Conservation (phyloP, 176 grass and related monocot species). For the Oropetium thomaeum region DNA sequence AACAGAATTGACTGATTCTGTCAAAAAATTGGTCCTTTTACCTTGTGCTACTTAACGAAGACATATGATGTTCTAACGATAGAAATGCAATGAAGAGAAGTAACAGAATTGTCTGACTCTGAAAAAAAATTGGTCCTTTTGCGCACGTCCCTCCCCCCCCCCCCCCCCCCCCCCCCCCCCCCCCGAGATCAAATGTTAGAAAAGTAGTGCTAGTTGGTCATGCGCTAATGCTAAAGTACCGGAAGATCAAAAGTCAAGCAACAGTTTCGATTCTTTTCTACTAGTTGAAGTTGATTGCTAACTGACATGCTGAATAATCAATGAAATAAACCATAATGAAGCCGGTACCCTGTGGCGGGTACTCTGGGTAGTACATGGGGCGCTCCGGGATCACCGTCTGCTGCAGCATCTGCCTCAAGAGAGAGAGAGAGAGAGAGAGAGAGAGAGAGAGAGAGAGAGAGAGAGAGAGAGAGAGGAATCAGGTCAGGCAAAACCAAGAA, state of each 20-base stretch:
- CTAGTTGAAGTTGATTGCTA: not conserved
- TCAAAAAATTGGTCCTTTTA: not conserved
- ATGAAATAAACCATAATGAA: not conserved
- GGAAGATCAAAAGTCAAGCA: not conserved
- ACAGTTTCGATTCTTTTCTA: not conserved
- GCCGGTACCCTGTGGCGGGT: constrained; percentile 58
- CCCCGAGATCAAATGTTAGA: not conserved
- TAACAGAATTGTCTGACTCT: not conserved
- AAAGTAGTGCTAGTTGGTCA: not conserved
- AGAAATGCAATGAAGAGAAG: not conserved
- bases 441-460: too few relatives aligned
- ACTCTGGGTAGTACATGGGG: constrained; percentile 89
- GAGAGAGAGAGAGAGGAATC: not conserved
- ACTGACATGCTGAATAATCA: not conserved
- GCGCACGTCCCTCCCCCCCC: too few relatives aligned
- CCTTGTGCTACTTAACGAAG: too few relatives aligned
- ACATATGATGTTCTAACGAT: too few relatives aligned
- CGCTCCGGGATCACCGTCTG: constrained; percentile 76
- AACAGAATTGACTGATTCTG: not conserved
- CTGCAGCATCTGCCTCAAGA: constrained; percentile 78
- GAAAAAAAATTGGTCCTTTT: not conserved
- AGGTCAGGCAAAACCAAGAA: not conserved
- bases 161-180: too few relatives aligned
- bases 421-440: too few relatives aligned
- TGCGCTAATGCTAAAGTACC: not conserved